These are phyloP conservation scores for Neurospora africana DNA, from an alignment of 495 filamentous ascomycete species.

Conservation along the genomic window DNA sequence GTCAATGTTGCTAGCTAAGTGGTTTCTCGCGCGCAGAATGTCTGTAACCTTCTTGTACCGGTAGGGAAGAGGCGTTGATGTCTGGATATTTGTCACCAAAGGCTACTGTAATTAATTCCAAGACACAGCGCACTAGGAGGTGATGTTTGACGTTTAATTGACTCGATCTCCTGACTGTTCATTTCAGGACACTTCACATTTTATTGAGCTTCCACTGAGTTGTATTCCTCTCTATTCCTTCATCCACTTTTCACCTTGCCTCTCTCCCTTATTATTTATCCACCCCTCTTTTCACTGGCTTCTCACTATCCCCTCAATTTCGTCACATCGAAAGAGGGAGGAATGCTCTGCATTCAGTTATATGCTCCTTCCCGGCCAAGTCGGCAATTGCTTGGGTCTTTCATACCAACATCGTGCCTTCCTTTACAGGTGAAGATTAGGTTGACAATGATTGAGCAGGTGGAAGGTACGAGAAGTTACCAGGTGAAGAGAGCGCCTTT, in stretches of 20 bases:
- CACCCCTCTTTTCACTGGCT: no score
- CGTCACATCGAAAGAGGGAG: not conserved
- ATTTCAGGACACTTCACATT: not conserved
- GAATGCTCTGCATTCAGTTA: not conserved
- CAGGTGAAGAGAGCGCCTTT: not conserved
- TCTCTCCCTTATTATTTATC: not conserved
- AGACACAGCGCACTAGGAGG: not conserved
- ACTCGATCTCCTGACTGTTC: not conserved
- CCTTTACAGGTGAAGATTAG: not conserved
- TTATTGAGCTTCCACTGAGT: not conserved
- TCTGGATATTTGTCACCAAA: not conserved
- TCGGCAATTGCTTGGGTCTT: not conserved
- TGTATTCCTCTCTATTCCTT: not conserved
- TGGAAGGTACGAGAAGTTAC: not conserved
- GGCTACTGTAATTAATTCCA: not conserved
- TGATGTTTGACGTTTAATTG: not conserved
- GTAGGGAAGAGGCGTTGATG: not conserved
- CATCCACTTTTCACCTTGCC: not conserved
- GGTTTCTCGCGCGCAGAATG: not conserved
- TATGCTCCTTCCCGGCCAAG: not conserved
- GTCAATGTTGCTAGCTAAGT: not conserved
- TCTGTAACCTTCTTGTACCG: not conserved
- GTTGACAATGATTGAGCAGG: not conserved
- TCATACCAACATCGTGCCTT: not conserved
- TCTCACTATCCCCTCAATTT: not conserved